A percentile compares a stretch with the other conserved stretches of the same genome.
phyloP scores from a whole-genome alignment of 1,284 basidiomycete genomes.

The Trichosporon ovoides region DNA sequence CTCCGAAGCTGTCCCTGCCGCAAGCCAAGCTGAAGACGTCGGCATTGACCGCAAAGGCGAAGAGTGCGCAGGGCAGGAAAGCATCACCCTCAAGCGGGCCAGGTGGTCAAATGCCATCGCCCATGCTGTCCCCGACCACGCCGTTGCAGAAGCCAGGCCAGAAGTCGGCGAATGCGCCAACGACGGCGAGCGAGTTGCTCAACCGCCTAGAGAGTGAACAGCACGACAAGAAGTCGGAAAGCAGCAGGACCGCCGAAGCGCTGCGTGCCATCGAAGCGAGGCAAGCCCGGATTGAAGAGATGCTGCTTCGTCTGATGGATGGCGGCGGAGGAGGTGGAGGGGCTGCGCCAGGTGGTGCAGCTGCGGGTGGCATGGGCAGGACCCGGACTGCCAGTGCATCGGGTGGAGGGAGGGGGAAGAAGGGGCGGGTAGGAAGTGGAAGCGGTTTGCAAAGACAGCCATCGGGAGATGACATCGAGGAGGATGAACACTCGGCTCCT shows the following conservation, averaged over 20 bases:
- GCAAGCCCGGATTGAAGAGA: slow-evolving; percentile 41
- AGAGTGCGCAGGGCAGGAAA: neutral
- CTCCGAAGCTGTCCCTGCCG: neutral
- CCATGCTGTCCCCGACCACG: neutral
- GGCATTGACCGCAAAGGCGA: neutral
- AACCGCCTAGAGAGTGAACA: slow-evolving; percentile 13
- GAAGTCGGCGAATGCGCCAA: neutral
- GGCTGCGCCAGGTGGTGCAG: no score
- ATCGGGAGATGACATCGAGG: neutral
- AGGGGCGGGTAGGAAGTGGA: no score
- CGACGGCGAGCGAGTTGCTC: slow-evolving; percentile 20
- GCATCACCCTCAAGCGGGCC: neutral
- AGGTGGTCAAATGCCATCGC: neutral
- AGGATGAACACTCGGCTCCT: neutral
- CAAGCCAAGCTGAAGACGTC: neutral
- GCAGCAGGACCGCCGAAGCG: slow-evolving; percentile 10
- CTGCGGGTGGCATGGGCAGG: no score
- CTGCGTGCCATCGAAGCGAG: slow-evolving; percentile 38
- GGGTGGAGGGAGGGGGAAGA: no score
- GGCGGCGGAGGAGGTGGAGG: neutral
- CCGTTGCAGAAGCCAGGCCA: neutral
- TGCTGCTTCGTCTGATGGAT: slow-evolving; percentile 26
- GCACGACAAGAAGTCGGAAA: neutral
- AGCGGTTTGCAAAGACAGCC: no score
- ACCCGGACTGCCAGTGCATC: no score